These are phyloP conservation scores for Neurospora sp. DNA, from an alignment of 495 filamentous ascomycete genomes.

Conservation along the genomic window DNA sequence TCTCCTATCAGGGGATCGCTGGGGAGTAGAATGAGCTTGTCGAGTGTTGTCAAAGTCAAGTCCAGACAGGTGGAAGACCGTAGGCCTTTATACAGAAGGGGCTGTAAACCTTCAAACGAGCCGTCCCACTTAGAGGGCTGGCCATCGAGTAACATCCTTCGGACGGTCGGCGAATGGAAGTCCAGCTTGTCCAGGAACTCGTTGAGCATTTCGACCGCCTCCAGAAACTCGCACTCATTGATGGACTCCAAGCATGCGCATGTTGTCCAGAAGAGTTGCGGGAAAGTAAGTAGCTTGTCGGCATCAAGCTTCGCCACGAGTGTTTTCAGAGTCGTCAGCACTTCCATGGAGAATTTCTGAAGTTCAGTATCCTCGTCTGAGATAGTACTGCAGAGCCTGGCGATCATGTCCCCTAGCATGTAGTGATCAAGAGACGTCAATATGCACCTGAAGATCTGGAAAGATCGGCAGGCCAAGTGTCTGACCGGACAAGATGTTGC, in stretches of 20 bases:
- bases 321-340: slow-evolving; percentile 83
- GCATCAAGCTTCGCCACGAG: slow-evolving; percentile 77
- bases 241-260: slow-evolving; percentile 94
- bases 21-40: slow-evolving; percentile 69
- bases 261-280: slow-evolving; percentile 94
- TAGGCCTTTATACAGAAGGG: slow-evolving; percentile 80
- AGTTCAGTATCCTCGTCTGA: slow-evolving; percentile 86
- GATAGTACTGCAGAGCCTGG: slow-evolving; percentile 87
- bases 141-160: slow-evolving; percentile 60
- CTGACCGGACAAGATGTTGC: slow-evolving; percentile 94
- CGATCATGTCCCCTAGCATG: slow-evolving; percentile 95
- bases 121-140: slow-evolving; percentile 86
- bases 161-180: slow-evolving; percentile 57
- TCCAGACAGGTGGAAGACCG: slow-evolving; percentile 76
- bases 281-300: slow-evolving; percentile 71
- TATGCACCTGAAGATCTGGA: slow-evolving; percentile 94
- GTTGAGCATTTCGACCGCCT: slow-evolving; percentile 85
- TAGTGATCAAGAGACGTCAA: slow-evolving; percentile 77
- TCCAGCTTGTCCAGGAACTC: slow-evolving; percentile 76
- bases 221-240: slow-evolving; percentile 88
- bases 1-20: slow-evolving; percentile 75
- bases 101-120: slow-evolving; percentile 75
- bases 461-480: slow-evolving; percentile 90
- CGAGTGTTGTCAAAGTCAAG: slow-evolving; percentile 63
- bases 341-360: slow-evolving; percentile 95